A percentile compares a stretch with the other conserved stretches of the same genome.
These are phyloP conservation scores for Pseudomonodictys pantanalensis DNA, from an alignment of 495 filamentous ascomycete genomes.

Conservation along the genomic window DNA sequence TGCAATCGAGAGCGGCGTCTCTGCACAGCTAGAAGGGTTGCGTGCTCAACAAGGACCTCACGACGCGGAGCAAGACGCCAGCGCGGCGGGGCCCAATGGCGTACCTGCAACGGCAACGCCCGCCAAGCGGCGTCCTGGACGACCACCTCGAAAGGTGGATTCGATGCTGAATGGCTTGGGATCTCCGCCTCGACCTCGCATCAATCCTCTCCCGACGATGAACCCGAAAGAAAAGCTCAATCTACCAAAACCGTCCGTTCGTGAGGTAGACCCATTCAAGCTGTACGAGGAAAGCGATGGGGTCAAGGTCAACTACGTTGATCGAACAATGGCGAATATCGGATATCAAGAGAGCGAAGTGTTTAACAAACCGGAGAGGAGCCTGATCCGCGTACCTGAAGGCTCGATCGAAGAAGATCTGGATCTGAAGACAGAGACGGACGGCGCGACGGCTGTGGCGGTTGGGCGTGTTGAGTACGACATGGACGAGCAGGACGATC, in stretches of 20 bases:
- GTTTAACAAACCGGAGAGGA: constrained; percentile 72
- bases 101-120: constrained; percentile 40
- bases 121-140: constrained; percentile 56
- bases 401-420: constrained; percentile 78
- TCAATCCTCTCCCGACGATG: constrained; percentile 60
- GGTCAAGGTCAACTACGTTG: constrained; percentile 69
- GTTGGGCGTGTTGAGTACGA: constrained; percentile 93
- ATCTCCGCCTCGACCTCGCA: constrained; percentile 56
- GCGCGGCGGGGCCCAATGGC: constrained; percentile 9
- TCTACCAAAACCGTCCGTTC: constrained; percentile 61
- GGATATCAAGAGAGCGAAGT: constrained; percentile 94
- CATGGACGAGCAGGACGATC: constrained; percentile 98
- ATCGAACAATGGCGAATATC: constrained; percentile 87
- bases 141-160: constrained; percentile 60
- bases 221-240: constrained; percentile 66
- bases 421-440: constrained; percentile 65
- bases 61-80: constrained; percentile 8
- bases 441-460: constrained; percentile 42
- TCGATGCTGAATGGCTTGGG: constrained; percentile 60
- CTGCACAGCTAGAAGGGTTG: constrained; percentile 24
- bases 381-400: constrained; percentile 74
- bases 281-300: constrained; percentile 60
- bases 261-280: constrained; percentile 57
- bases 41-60: constrained; percentile 22
- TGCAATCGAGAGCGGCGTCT: constrained; percentile 28